Percentiles rank a stretch among this genome's conserved stretches.
Evolutionary conservation across 805 yeast species (phyloP).

Genomic region (Diddensiella santjacobensis): DNA sequence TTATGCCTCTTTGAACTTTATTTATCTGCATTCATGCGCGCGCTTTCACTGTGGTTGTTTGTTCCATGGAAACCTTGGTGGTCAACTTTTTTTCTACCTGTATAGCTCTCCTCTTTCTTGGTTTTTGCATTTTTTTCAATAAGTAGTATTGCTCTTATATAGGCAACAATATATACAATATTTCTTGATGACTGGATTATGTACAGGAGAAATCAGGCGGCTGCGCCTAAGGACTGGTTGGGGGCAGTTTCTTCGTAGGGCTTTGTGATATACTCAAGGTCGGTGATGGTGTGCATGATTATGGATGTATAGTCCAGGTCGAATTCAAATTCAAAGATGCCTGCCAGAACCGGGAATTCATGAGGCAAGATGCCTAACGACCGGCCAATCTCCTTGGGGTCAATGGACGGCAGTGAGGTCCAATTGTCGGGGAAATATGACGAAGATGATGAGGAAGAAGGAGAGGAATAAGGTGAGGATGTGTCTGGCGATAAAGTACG

Average conservation of each 20-base stretch:
- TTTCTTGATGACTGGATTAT: too few species aligned
- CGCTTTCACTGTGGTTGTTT: neutral
- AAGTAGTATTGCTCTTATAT: too few species aligned
- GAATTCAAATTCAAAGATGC: slow-evolving; percentile 35
- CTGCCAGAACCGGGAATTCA: slow-evolving; percentile 35
- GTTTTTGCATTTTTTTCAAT: too few species aligned
- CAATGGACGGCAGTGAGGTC: slow-evolving; percentile 11
- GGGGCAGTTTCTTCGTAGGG: slow-evolving; percentile 18
- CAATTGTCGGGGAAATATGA: slow-evolving; percentile 6
- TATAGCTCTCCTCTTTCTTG: too few species aligned
- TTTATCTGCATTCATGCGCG: slow-evolving; percentile 1
- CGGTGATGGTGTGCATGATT: slow-evolving; percentile 30
- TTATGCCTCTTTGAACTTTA: neutral
- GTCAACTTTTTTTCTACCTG: too few species aligned
- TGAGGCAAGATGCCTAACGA: slow-evolving; percentile 30
- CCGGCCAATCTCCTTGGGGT: slow-evolving; percentile 21
- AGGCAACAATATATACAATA: too few species aligned
- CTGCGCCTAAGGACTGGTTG: slow-evolving; percentile 8
- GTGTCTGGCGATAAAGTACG: slow-evolving; percentile 16
- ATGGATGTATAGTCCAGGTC: slow-evolving; percentile 26
- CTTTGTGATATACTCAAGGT: slow-evolving; percentile 33
- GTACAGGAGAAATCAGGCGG: neutral
- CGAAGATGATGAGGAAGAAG: neutral
- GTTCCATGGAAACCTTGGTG: too few species aligned
- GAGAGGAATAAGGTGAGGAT: neutral